Evolutionary conservation across 2,329 filamentous ascomycete species (phyloP), one percentile per base, ranked within the genome.

Genomic region (Colletotrichum tanaceti): DNA sequence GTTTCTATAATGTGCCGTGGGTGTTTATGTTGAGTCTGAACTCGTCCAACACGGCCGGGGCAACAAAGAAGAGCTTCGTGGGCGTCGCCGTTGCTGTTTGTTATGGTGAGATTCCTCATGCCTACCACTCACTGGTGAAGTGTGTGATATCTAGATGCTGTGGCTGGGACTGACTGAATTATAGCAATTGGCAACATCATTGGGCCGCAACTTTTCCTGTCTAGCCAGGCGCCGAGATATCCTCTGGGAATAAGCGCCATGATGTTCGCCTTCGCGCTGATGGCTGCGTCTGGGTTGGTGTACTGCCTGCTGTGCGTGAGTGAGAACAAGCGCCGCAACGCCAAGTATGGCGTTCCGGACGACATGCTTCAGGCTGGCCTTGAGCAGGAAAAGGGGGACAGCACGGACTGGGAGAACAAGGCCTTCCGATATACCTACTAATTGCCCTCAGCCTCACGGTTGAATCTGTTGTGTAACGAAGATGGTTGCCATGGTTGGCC

Each of bases 31-130:
- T 78, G 0, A 78, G 77, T 32, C 44, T 78, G 0, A 73, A 71
- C 14, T 77, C 77, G 0, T 76, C 76, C 0, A 78, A 78, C 5
- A 76, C 71, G 1, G 74, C 75, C 1, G 76, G 76, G 0, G 72
- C 74, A 0, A 77, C 76, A 0, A 78, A 78, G 43, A 78, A 78
- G 70, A 74, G 73, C 1, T 77, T 77, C 6, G 73, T 76, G 69
- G 72, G 71, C 1, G 63, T 75, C 3, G 75, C 76, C 0, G 70
- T 78, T 2, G 77, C 77, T 0, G 70, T 77, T 0, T 65, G 75
- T 3, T 78, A 78, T 52, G 50, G 50, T 54, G 35, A 20, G 50
- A 22, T 39, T 5, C n/a, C 50, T 5, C 6, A 20, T 10, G 14
- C n/a, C 38, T 13, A 4, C 18, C 22, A 16, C n/a, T 39, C n/a